Evolutionary conservation across 345 rosid genomes (phyloP).

Genomic region (Camelina hispida): DNA sequence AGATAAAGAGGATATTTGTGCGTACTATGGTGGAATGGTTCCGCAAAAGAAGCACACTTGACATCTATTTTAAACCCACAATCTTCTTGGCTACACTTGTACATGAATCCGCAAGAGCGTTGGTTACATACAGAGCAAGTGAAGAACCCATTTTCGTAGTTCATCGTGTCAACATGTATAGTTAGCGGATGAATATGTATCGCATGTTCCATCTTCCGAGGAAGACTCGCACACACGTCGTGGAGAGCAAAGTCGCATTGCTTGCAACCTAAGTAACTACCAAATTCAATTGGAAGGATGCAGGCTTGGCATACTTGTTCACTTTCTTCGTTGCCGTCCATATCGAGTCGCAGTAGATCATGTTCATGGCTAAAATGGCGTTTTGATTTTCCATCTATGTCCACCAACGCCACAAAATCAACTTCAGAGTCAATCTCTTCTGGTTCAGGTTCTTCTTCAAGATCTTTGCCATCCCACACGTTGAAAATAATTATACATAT

Average conservation of each 20-base stretch:
- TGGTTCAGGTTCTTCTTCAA: constrained; percentile 1
- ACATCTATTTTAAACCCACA: constrained; percentile 13
- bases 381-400: not conserved
- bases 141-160: constrained; percentile 22
- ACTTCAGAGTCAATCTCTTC: not conserved
- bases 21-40: not conserved
- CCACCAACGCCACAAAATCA: not conserved
- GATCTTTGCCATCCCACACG: constrained; percentile 28
- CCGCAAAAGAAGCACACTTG: constrained; percentile 13
- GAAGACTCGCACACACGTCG: constrained; percentile 20
- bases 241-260: constrained; percentile 27
- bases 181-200: not conserved
- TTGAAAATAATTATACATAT: not conserved
- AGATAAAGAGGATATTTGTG: not conserved
- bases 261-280: constrained; percentile 12
- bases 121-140: constrained; percentile 2
- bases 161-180: not conserved
- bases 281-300: constrained; percentile 8
- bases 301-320: constrained; percentile 17
- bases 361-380: constrained; percentile 22
- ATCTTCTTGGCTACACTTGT: not conserved
- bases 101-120: constrained; percentile 30
- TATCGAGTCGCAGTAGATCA: not conserved
- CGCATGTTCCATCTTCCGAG: not conserved
- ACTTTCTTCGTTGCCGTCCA: not conserved